Percentiles rank a stretch among this genome's conserved stretches.
These are phyloP conservation scores for Peniophora sp. DNA, from an alignment of 1,284 basidiomycete genomes.

Conservation along the genomic window DNA sequence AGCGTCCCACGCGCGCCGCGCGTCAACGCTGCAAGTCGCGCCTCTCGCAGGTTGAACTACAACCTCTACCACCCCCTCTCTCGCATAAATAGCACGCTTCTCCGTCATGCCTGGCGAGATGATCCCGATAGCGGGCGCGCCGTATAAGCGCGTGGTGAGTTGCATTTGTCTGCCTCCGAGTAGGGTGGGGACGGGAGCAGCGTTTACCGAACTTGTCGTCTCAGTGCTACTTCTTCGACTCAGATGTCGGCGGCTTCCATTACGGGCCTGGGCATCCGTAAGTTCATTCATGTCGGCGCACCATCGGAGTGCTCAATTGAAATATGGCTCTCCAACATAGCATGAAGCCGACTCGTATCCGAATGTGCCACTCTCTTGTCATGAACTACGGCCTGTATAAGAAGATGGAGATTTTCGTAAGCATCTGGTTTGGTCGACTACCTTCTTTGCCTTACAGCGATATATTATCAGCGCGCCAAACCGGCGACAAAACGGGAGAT, in stretches of 20 bases:
- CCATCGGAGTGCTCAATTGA: not conserved
- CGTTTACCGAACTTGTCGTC: conserved; percentile 1
- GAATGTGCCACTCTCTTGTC: conserved; percentile 98
- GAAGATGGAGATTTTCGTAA: conserved; percentile 94
- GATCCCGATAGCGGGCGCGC: conserved; percentile 68
- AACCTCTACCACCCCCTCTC: not conserved
- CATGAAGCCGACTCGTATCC: conserved; percentile 96
- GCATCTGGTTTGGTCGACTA: conserved; percentile 24
- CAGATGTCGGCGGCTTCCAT: conserved; percentile 96
- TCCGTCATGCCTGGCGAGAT: conserved; percentile 41
- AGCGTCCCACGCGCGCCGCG: too few species aligned
- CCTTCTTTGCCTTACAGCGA: conserved; percentile 3
- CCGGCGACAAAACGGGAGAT: conserved; percentile 98
- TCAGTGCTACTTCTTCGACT: conserved; percentile 97
- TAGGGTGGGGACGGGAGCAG: conserved; percentile 3
- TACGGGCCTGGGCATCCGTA: conserved; percentile 93
- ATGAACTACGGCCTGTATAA: conserved; percentile 99
- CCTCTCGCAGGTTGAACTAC: not conserved
- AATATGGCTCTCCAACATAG: conserved; percentile 26
- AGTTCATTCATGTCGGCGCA: conserved; percentile 18
- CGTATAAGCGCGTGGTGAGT: conserved; percentile 79
- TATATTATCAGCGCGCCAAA: conserved; percentile 76
- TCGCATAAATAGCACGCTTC: not conserved
- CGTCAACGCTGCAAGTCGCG: too few species aligned
- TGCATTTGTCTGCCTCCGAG: conserved; percentile 8